Evolutionary conservation across 1,284 basidiomycete genomes (phyloP).

Genomic region (Cutaneotrichosporon dermatis): DNA sequence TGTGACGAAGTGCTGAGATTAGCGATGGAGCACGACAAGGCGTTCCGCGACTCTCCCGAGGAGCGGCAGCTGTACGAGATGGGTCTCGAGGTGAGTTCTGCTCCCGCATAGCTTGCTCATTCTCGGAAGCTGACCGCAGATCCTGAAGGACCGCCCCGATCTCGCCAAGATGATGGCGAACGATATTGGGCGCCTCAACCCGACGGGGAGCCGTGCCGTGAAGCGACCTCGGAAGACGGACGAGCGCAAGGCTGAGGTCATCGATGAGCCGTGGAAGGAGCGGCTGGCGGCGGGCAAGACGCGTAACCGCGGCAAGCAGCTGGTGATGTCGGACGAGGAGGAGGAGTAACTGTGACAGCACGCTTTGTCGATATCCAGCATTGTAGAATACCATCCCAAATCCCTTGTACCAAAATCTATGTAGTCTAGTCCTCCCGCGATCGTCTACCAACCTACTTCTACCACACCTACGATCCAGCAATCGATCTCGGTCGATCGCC

Average conservation of each 20-base stretch:
- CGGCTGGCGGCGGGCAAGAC: conserved; percentile 3
- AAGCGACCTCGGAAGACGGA: background rate
- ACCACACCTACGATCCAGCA: background rate
- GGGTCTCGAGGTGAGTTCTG: conserved; percentile 30
- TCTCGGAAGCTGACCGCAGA: conserved; percentile 10
- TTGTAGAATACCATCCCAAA: background rate
- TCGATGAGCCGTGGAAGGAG: conserved; percentile 5
- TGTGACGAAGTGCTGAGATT: background rate
- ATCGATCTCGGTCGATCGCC: too few species aligned
- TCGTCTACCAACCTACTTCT: too few species aligned
- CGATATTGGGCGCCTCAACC: conserved; percentile 14
- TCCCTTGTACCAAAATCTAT: conserved; percentile 6
- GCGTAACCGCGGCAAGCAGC: conserved; percentile 8
- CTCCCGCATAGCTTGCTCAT: background rate
- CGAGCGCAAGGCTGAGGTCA: background rate
- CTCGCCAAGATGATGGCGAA: conserved; percentile 34
- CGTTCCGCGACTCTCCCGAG: conserved; percentile 37
- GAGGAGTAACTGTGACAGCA: conserved; percentile 2
- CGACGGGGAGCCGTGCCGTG: background rate
- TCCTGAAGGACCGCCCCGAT: conserved; percentile 28
- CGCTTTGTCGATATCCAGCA: conserved; percentile 1
- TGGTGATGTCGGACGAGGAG: background rate
- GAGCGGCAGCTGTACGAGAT: conserved; percentile 38
- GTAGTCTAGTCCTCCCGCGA: too few species aligned
- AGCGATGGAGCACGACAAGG: conserved; percentile 27